Conservation (phyloP, 1,284 basidiomycete genomes). For the Apiotrichum porosum region DNA sequence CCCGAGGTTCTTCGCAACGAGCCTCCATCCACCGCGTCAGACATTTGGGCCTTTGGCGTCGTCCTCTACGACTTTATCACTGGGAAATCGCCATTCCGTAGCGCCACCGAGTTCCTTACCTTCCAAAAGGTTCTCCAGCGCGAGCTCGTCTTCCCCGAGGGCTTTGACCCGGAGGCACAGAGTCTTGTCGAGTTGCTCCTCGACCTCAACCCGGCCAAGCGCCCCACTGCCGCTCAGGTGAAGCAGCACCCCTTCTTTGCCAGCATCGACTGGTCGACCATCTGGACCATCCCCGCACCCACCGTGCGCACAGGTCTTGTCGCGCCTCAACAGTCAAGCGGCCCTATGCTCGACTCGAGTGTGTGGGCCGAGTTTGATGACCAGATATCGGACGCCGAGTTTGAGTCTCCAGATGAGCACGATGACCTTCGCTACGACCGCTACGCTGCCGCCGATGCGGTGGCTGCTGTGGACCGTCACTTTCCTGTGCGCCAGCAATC, state of each 20-base stretch:
- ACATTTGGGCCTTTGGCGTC: conserved; percentile 58
- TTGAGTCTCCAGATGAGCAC: conserved; percentile 21
- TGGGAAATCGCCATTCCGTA: conserved; percentile 55
- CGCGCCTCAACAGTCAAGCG: conserved; percentile 24
- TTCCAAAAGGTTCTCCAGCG: conserved; percentile 56
- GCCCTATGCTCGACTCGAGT: conserved; percentile 25
- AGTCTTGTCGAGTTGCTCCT: conserved; percentile 51
- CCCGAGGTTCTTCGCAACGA: conserved; percentile 82
- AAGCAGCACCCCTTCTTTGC: conserved; percentile 72
- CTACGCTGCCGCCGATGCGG: conserved; percentile 30
- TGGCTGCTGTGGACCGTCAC: conserved; percentile 24
- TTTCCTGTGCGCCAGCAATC: background rate
- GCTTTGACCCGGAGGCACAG: conserved; percentile 50
- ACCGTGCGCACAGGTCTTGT: conserved; percentile 47
- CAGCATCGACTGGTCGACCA: conserved; percentile 61
- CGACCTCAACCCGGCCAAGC: conserved; percentile 60
- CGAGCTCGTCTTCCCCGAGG: conserved; percentile 51
- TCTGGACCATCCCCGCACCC: conserved; percentile 61
- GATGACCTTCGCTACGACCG: conserved; percentile 23
- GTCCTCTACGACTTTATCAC: conserved; percentile 55
- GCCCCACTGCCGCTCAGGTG: conserved; percentile 59
- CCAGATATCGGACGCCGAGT: conserved; percentile 33
- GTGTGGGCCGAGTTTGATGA: conserved; percentile 45
- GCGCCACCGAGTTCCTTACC: conserved; percentile 56
- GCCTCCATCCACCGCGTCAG: conserved; percentile 51